Percentiles rank a stretch among this genome's conserved stretches.
Evolutionary conservation across 1,284 basidiomycete species (phyloP).

Genomic region (Puccinia hordei): DNA sequence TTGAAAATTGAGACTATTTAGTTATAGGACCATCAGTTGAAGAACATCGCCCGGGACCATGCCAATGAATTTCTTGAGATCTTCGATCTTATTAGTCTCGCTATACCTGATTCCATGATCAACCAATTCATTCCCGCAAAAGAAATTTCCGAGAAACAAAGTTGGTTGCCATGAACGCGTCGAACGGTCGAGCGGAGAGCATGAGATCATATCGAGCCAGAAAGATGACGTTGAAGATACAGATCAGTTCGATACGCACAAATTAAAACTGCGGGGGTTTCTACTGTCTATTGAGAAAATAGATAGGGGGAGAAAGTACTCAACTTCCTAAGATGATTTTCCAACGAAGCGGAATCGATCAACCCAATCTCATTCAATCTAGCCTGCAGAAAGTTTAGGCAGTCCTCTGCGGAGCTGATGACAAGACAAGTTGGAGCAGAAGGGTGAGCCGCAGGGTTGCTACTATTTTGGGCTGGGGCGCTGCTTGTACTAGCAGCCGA

Average conservation of each 20-base stretch:
- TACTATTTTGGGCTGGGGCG: neutral
- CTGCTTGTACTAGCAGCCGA: neutral
- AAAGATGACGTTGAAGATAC: neutral
- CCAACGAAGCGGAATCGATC: constrained; percentile 56
- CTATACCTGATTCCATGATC: constrained; percentile 20
- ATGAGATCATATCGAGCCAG: neutral
- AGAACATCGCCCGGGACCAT: constrained; percentile 34
- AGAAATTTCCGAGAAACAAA: too few relatives aligned
- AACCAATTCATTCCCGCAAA: too few relatives aligned
- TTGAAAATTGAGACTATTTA: neutral
- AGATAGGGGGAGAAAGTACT: neutral
- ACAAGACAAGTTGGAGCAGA: neutral
- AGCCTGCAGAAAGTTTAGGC: constrained; percentile 54
- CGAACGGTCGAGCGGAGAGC: too few relatives aligned
- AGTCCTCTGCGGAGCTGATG: constrained; percentile 53
- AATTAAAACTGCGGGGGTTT: neutral
- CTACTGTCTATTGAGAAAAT: neutral
- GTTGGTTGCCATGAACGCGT: too few relatives aligned
- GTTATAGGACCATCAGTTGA: constrained; percentile 33
- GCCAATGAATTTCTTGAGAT: constrained; percentile 31
- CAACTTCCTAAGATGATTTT: constrained; percentile 52
- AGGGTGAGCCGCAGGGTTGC: neutral
- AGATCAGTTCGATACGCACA: neutral
- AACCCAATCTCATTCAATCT: constrained; percentile 54
- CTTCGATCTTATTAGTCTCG: constrained; percentile 29